These are phyloP conservation scores for Pseudisothecium myosuroides DNA, from an alignment of 225 moss, liverwort and hornwort species.

Conservation along the genomic window DNA sequence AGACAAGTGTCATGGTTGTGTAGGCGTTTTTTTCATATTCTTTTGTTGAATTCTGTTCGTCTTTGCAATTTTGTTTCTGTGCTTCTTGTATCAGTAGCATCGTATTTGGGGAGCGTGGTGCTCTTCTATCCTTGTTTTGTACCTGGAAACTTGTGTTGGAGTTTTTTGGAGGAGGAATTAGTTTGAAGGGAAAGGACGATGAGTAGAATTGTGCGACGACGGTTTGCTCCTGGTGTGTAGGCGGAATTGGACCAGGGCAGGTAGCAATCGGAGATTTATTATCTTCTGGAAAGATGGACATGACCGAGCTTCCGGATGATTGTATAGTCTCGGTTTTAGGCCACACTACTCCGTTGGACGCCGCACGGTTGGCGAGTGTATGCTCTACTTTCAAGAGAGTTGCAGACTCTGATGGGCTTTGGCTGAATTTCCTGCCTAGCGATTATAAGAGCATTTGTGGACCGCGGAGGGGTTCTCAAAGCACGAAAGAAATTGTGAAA, in stretches of 20 bases:
- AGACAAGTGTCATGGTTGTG: neutral
- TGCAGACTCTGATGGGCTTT: conserved; percentile 44
- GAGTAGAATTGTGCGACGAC: neutral
- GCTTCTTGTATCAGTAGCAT: neutral
- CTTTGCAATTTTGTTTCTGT: neutral
- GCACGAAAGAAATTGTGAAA: conserved; percentile 51
- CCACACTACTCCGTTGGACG: conserved; percentile 55
- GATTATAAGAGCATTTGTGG: conserved; percentile 43
- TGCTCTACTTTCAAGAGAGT: conserved; percentile 47
- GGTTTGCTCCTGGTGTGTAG: neutral
- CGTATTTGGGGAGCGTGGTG: neutral
- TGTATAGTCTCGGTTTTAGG: conserved; percentile 48
- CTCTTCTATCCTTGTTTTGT: neutral
- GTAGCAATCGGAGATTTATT: neutral
- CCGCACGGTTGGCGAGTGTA: conserved; percentile 39
- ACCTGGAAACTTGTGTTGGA: neutral
- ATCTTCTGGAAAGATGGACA: conserved; percentile 6
- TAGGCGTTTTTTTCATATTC: neutral
- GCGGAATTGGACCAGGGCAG: neutral
- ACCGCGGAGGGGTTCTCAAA: neutral
- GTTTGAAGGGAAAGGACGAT: neutral
- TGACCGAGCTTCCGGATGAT: conserved; percentile 64
- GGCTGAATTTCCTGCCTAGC: conserved; percentile 55
- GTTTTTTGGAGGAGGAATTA: neutral
- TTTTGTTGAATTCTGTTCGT: neutral